Conservation (phyloP, 2,329 filamentous ascomycete species). For the Mollisia scopiformis region DNA sequence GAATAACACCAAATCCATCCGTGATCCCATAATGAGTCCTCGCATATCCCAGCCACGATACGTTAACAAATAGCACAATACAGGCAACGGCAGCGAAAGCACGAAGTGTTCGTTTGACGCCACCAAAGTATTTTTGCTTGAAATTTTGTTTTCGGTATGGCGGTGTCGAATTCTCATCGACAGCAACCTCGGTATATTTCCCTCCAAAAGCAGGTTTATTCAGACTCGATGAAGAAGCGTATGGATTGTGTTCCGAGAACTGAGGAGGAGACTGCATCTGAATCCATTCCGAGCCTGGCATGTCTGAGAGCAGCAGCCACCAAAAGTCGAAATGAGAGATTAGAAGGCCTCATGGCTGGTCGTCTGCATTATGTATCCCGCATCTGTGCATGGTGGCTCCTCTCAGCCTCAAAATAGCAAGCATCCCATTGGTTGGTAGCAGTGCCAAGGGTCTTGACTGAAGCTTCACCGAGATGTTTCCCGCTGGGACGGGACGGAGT, state of each 20-base stretch:
- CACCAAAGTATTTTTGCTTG: conserved; percentile 15
- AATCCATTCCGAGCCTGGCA: conserved; percentile 11
- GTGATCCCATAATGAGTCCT: conserved; percentile 11
- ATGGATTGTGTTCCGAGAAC: background rate
- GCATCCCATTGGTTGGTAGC: background rate
- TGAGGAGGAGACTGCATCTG: conserved; percentile 5
- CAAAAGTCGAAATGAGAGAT: background rate
- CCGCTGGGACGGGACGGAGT: background rate
- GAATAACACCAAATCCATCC: conserved; percentile 11
- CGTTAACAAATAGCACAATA: conserved; percentile 10
- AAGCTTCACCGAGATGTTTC: background rate
- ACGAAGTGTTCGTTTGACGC: conserved; percentile 14
- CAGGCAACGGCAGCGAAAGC: conserved; percentile 5
- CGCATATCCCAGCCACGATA: conserved; percentile 9
- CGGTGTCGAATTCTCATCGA: background rate
- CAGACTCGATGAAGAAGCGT: background rate
- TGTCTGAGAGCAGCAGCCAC: background rate
- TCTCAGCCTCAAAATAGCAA: background rate
- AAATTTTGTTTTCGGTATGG: conserved; percentile 6
- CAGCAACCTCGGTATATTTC: conserved; percentile 1
- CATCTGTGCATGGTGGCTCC: background rate
- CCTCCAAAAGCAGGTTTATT: background rate
- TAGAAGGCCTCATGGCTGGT: background rate
- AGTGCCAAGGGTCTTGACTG: background rate
- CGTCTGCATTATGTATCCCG: background rate